A percentile compares a stretch with the other conserved stretches of the same genome.
phyloP scores from a whole-genome alignment of 768 basidiomycete species.

The Termitomyces sp. region DNA sequence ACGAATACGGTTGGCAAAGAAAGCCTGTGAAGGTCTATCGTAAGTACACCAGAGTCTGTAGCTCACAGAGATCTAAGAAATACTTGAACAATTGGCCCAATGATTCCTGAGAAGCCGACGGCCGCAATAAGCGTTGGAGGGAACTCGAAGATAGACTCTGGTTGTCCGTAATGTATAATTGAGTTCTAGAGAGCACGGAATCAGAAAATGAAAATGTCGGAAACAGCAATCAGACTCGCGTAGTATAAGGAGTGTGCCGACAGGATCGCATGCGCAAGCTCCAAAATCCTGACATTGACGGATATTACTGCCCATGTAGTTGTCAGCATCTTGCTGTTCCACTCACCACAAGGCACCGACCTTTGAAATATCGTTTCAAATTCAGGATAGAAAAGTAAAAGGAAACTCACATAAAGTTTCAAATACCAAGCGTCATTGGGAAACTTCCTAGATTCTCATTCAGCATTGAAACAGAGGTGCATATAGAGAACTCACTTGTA shows the following conservation, averaged over 20 bases:
- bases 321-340: not conserved
- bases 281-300: conserved; percentile 1
- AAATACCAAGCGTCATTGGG: not conserved
- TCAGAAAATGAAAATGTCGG: not conserved
- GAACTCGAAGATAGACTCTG: not conserved
- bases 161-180: conserved; percentile 11
- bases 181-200: not conserved
- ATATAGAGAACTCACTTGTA: not conserved
- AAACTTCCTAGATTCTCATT: not conserved
- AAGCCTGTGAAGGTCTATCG: too few species aligned
- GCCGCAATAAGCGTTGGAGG: not conserved
- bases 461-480: not conserved
- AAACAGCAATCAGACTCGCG: not conserved
- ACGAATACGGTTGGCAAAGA: too few species aligned
- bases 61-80: not conserved
- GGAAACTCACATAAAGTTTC: conserved; percentile 6
- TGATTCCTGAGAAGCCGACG: conserved; percentile 7
- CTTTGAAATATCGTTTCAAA: not conserved
- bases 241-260: conserved; percentile 2
- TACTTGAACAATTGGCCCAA: conserved; percentile 11
- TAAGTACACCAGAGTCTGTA: too few species aligned
- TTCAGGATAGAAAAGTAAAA: not conserved
- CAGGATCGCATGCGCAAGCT: conserved; percentile 4
- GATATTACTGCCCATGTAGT: not conserved
- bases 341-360: conserved; percentile 10